phyloP scores from a whole-genome alignment of 192 early-diverging fungal genomes.

The Coemansia sp. region DNA sequence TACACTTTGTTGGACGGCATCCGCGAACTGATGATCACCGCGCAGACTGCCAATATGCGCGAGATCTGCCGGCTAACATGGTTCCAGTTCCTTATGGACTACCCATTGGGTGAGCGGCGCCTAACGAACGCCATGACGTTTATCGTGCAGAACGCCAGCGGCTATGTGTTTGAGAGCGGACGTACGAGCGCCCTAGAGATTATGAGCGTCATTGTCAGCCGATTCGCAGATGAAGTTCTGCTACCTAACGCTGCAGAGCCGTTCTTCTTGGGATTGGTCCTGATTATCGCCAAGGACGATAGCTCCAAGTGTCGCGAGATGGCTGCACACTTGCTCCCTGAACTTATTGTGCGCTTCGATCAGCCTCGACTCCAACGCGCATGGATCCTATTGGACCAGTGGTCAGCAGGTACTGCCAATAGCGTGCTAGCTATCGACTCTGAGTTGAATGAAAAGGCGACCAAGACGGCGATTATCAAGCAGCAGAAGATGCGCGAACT shows the following conservation, averaged over 20 bases:
- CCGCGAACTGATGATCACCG: conserved; percentile 82
- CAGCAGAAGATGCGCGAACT: conserved; percentile 61
- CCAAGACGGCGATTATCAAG: conserved; percentile 5
- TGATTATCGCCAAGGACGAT: conserved; percentile 89
- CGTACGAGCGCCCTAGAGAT: conserved; percentile 89
- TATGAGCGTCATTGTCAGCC: conserved; percentile 75
- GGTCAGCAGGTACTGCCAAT: conserved; percentile 60
- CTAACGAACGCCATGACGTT: conserved; percentile 86
- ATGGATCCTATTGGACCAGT: conserved; percentile 73
- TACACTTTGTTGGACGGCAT: conserved; percentile 94
- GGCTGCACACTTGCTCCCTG: conserved; percentile 73
- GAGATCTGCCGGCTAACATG: conserved; percentile 82
- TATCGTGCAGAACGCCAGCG: conserved; percentile 83
- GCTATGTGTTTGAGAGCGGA: conserved; percentile 91
- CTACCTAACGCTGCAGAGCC: conserved; percentile 77
- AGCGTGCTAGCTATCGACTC: conserved; percentile 1
- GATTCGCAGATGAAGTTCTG: conserved; percentile 76
- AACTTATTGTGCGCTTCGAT: conserved; percentile 67
- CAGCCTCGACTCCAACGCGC: conserved; percentile 64
- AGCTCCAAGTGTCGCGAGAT: conserved; percentile 91
- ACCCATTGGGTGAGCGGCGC: conserved; percentile 85
- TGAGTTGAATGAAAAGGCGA: conserved; percentile 10
- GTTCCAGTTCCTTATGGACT: conserved; percentile 93
- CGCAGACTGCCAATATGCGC: conserved; percentile 75
- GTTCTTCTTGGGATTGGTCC: conserved; percentile 84